Evolutionary conservation across 2,329 filamentous ascomycete genomes (phyloP).

Genomic region (Cladosporium austrohemisphaericum): DNA sequence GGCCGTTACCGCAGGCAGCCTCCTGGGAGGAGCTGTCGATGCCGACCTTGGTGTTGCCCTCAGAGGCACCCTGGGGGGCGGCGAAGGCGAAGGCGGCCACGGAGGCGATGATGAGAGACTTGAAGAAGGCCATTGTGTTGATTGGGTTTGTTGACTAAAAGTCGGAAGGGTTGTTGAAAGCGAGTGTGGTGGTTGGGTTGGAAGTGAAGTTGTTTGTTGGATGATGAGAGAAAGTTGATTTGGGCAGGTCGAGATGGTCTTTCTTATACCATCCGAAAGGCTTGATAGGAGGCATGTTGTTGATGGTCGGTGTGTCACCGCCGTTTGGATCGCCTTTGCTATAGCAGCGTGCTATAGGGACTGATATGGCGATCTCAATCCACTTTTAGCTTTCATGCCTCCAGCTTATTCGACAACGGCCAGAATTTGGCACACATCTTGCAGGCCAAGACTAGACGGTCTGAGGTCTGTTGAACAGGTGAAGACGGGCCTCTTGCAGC

Average conservation of each 20-base stretch:
- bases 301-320: slow-evolving; percentile 13
- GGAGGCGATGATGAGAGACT: slow-evolving; percentile 15
- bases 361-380: slow-evolving; percentile 14
- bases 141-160: slow-evolving; percentile 11
- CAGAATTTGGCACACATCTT: slow-evolving; percentile 1
- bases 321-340: slow-evolving; percentile 4
- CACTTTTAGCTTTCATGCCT: slow-evolving; percentile 6
- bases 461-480: neutral
- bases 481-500: neutral
- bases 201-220: slow-evolving; percentile 9
- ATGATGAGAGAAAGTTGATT: slow-evolving; percentile 5
- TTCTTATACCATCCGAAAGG: slow-evolving; percentile 10
- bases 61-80: slow-evolving; percentile 12
- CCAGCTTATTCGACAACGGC: slow-evolving; percentile 3
- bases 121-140: slow-evolving; percentile 15
- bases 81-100: slow-evolving; percentile 13
- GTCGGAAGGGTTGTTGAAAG: slow-evolving; percentile 12
- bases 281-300: too few species aligned
- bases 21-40: neutral
- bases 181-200: slow-evolving; percentile 13
- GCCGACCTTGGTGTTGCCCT: slow-evolving; percentile 6
- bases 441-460: neutral
- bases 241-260: slow-evolving; percentile 4
- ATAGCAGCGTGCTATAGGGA: slow-evolving; percentile 6
- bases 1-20: slow-evolving; percentile 12